Conservation (phyloP, 2,329 filamentous ascomycete species). For the Xylariales sp. region DNA sequence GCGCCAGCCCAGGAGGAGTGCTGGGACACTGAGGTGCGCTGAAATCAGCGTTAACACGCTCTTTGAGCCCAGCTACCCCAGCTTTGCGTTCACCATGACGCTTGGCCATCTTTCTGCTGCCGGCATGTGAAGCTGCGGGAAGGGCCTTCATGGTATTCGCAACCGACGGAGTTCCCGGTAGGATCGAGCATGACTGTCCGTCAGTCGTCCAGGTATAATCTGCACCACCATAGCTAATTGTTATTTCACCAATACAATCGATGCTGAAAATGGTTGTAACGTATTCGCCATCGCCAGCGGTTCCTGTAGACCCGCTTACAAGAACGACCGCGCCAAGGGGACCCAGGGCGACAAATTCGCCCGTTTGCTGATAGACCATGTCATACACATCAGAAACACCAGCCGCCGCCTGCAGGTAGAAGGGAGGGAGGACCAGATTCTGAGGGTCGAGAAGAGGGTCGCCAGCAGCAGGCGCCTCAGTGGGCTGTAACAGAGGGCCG, state of each 20-base stretch:
- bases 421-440: background rate
- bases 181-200: background rate
- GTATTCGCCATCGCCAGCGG: background rate
- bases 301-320: background rate
- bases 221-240: background rate
- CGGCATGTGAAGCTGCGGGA: background rate
- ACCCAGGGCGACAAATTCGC: background rate
- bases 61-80: slow-evolving; percentile 1
- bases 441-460: background rate
- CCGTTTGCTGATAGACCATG: background rate
- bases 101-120: background rate
- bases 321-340: background rate
- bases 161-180: background rate
- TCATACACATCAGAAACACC: background rate
- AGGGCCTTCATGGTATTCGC: background rate
- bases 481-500: slow-evolving; percentile 1
- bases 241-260: background rate
- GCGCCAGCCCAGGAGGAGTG: slow-evolving; percentile 2
- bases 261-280: slow-evolving; percentile 3
- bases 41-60: slow-evolving; percentile 2
- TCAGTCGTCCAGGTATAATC: background rate
- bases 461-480: slow-evolving; percentile 1
- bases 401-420: background rate
- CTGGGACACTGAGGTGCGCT: slow-evolving; percentile 2
- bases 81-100: too few relatives aligned